Evolutionary conservation across 495 filamentous ascomycete species (phyloP).

Genomic region (Tetracladium setigerum): DNA sequence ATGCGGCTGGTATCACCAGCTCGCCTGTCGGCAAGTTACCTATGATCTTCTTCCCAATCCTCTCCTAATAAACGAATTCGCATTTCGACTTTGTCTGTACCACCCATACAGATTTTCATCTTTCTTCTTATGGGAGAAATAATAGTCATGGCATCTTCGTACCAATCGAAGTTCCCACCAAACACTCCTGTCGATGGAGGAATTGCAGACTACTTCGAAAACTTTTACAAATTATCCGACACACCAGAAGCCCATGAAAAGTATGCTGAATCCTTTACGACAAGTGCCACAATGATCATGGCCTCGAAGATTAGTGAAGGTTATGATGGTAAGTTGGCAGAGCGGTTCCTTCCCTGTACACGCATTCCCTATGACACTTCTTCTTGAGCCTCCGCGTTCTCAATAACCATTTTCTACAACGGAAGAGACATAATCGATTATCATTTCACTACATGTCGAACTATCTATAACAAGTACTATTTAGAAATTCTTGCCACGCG

Average conservation of each 20-base stretch:
- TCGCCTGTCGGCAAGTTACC: constrained; percentile 8
- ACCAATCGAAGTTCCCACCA: constrained; percentile 22
- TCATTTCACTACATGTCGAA: not conserved
- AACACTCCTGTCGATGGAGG: constrained; percentile 16
- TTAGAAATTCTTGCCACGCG: constrained; percentile 48
- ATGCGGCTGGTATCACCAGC: too few relatives aligned
- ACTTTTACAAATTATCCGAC: constrained; percentile 53
- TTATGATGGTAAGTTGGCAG: constrained; percentile 34
- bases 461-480: not conserved
- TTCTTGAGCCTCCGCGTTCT: not conserved
- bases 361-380: too few relatives aligned
- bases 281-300: constrained; percentile 50
- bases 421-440: not conserved
- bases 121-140: not conserved
- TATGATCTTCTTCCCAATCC: constrained; percentile 33
- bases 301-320: constrained; percentile 43
- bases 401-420: not conserved
- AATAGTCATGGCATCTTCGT: constrained; percentile 12
- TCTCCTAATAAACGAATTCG: constrained; percentile 16
- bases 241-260: constrained; percentile 45
- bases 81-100: too few relatives aligned
- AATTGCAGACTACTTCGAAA: constrained; percentile 42
- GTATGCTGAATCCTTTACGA: constrained; percentile 48
- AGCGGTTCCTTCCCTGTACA: not conserved
- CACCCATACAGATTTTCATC: too few relatives aligned